Conservation (phyloP, 2,329 filamentous ascomycete genomes). For the Sporothrix variecibatus region DNA sequence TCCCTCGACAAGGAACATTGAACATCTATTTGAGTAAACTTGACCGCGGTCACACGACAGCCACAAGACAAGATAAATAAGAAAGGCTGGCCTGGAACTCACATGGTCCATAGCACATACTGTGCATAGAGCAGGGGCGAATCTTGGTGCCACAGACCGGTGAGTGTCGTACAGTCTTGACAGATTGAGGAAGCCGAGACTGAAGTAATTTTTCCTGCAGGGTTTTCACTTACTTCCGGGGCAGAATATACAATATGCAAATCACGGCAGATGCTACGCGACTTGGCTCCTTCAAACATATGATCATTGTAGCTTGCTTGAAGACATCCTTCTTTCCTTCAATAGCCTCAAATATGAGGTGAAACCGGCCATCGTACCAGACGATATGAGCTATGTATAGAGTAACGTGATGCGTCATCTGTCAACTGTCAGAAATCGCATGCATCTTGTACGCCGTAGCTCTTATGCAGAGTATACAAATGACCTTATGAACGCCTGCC, state of each 20-base stretch:
- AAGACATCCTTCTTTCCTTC: neutral
- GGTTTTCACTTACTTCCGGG: neutral
- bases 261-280: neutral
- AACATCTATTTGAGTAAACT: neutral
- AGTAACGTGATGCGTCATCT: neutral
- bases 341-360: neutral
- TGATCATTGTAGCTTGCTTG: neutral
- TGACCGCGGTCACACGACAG: neutral
- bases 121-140: neutral
- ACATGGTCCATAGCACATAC: neutral
- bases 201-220: neutral
- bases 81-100: neutral
- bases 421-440: constrained; percentile 24
- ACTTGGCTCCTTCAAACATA: neutral
- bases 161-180: neutral
- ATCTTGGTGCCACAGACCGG: neutral
- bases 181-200: neutral
- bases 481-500: neutral
- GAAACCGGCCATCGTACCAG: neutral
- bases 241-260: neutral
- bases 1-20: neutral
- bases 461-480: neutral
- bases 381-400: neutral
- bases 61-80: neutral
- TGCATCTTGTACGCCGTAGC: neutral